These are phyloP conservation scores for Drechslera avenae DNA, from an alignment of 2,329 filamentous ascomycete species.

Conservation along the genomic window DNA sequence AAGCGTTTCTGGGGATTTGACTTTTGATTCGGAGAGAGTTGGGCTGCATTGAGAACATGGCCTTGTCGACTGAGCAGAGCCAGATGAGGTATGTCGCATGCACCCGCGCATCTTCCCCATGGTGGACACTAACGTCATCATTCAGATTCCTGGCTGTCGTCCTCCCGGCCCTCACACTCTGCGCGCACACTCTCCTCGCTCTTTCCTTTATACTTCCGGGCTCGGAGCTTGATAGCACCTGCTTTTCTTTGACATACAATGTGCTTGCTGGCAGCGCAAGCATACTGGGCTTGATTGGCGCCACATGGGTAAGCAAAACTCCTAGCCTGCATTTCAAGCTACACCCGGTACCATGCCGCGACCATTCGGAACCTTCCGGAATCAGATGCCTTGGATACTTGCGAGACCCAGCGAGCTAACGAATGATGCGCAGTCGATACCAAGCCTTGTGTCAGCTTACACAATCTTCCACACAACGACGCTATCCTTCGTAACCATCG, in stretches of 20 bases:
- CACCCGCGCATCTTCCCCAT: background rate
- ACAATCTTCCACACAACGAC: slow-evolving; percentile 33
- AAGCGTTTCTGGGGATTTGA: background rate
- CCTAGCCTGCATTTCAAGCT: slow-evolving; percentile 1
- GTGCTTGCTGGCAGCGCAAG: slow-evolving; percentile 49
- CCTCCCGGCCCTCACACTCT: slow-evolving; percentile 35
- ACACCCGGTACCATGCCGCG: background rate
- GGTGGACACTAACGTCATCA: background rate
- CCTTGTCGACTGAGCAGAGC: slow-evolving; percentile 7
- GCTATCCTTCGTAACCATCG: slow-evolving; percentile 35
- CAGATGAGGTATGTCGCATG: slow-evolving; percentile 14
- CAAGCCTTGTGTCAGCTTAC: slow-evolving; percentile 34
- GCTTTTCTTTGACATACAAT: slow-evolving; percentile 47
- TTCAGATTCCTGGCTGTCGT: slow-evolving; percentile 36
- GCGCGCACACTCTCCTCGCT: slow-evolving; percentile 33
- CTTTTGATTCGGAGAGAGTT: background rate
- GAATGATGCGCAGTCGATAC: slow-evolving; percentile 23
- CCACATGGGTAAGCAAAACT: slow-evolving; percentile 47
- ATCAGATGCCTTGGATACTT: background rate
- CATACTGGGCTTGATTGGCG: slow-evolving; percentile 51
- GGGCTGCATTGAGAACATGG: background rate
- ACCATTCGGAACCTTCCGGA: background rate
- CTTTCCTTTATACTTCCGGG: slow-evolving; percentile 29
- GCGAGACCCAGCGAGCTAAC: slow-evolving; percentile 17
- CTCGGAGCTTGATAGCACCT: slow-evolving; percentile 37